Percentiles rank a stretch among this genome's conserved stretches.
Conservation (phyloP, 257 asterid genomes). For the Salvia splendens region DNA sequence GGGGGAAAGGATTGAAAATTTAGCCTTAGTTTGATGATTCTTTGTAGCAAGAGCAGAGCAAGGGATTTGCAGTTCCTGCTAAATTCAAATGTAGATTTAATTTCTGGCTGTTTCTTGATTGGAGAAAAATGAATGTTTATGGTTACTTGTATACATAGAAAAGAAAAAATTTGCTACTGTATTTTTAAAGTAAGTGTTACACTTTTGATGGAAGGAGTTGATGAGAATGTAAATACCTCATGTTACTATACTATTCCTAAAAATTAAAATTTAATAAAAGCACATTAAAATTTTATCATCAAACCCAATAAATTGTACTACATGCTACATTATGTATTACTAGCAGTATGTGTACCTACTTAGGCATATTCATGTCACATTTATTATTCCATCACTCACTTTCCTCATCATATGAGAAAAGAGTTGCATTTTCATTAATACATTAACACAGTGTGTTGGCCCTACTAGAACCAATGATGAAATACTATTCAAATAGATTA, state of each 20-base stretch:
- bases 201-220: no score
- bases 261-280: no score
- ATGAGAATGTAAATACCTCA: no score
- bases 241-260: no score
- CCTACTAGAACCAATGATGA: no score
- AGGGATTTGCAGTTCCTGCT: conserved; percentile 30
- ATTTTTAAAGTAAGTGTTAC: no score
- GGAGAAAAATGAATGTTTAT: background rate
- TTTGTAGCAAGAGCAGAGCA: conserved; percentile 31
- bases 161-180: no score
- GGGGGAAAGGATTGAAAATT: background rate
- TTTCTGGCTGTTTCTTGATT: conserved; percentile 6
- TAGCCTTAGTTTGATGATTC: conserved; percentile 20
- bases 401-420: background rate
- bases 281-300: no score
- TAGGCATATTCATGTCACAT: background rate
- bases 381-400: no score
- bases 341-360: background rate
- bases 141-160: background rate
- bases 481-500: no score
- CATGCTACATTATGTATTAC: no score
- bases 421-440: background rate
- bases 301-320: no score
- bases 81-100: conserved; percentile 26
- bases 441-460: background rate